Evolutionary conservation across 1,284 basidiomycete species (phyloP).

Genomic region (Marasmius fiardii): DNA sequence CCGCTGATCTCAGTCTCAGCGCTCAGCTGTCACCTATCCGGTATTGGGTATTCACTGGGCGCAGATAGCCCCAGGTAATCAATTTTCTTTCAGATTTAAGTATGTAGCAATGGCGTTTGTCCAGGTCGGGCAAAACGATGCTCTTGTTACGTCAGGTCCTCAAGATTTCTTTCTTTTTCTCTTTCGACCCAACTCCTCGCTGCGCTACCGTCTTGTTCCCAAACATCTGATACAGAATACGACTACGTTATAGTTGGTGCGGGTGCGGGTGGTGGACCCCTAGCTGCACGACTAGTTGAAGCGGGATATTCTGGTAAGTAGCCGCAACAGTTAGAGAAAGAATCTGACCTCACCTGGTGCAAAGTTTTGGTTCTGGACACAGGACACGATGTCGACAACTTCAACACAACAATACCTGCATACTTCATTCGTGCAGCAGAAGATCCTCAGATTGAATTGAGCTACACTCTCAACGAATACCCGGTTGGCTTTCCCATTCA

Average conservation of each 20-base stretch:
- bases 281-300: constrained; percentile 23
- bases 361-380: constrained; percentile 20
- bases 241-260: constrained; percentile 24
- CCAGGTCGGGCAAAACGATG: no score
- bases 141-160: no score
- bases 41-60: no score
- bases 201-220: constrained; percentile 4
- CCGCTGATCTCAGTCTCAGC: no score
- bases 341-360: neutral
- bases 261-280: constrained; percentile 22
- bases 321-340: neutral
- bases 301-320: constrained; percentile 19
- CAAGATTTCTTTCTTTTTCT: no score
- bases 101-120: no score
- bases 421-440: constrained; percentile 18
- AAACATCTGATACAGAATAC: constrained; percentile 14
- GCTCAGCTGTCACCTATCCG: no score
- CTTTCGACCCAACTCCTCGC: no score
- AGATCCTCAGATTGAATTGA: constrained; percentile 18
- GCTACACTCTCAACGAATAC: constrained; percentile 20
- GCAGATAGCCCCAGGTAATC: no score
- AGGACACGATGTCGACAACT: constrained; percentile 19
- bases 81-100: no score
- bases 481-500: constrained; percentile 17
- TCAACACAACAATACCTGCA: constrained; percentile 21